Evolutionary conservation across 1,284 basidiomycete species (phyloP).

Genomic region (Apiotrichum gamsii): DNA sequence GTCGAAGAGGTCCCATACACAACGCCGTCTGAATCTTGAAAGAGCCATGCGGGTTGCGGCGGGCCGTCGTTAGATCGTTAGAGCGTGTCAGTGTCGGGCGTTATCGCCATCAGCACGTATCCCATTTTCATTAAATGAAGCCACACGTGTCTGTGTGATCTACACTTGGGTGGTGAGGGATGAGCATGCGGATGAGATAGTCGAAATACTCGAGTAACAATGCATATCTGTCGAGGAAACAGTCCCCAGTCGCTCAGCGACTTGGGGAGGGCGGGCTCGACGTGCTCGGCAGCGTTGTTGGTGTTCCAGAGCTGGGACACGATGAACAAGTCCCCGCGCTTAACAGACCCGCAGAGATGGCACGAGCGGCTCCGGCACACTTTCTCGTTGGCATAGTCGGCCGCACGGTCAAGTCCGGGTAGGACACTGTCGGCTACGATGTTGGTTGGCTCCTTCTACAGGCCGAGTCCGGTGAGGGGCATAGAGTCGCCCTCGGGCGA

Average conservation of each 20-base stretch:
- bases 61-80: no score
- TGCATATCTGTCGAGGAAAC: no score
- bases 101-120: no score
- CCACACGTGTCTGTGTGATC: no score
- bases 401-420: constrained; percentile 48
- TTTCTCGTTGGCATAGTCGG: constrained; percentile 51
- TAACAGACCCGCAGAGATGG: constrained; percentile 54
- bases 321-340: constrained; percentile 56
- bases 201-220: constrained; percentile 60
- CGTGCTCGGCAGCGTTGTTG: constrained; percentile 31
- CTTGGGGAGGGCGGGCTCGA: constrained; percentile 10
- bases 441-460: constrained; percentile 26
- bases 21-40: no score
- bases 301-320: constrained; percentile 67
- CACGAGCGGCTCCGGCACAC: constrained; percentile 60
- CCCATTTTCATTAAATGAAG: no score
- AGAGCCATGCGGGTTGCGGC: no score
- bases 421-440: constrained; percentile 37
- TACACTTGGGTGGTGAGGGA: no score
- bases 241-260: constrained; percentile 59
- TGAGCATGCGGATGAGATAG: constrained; percentile 63
- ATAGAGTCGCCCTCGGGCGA: constrained; percentile 4
- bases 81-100: no score
- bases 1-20: no score
- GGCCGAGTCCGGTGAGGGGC: constrained; percentile 20